Conservation (phyloP, 305 asterid species). For the Rubia peregrina region DNA sequence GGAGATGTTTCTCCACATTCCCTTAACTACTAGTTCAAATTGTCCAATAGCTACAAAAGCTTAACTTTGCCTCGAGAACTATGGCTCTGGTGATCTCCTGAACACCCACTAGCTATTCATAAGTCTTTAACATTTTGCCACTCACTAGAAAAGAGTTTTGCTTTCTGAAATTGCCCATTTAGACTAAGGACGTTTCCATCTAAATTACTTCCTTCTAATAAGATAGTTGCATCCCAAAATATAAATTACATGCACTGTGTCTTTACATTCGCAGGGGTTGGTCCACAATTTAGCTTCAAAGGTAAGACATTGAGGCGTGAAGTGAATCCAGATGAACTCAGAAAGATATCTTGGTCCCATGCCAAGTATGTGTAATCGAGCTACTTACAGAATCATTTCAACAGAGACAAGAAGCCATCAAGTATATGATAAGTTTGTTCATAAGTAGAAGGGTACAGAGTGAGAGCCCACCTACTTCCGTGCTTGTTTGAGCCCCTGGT, state of each 20-base stretch:
- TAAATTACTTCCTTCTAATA: not conserved
- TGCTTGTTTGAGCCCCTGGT: constrained; percentile 63
- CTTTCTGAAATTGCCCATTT: not conserved
- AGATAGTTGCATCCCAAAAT: not conserved
- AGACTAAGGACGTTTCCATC: not conserved
- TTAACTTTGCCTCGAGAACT: constrained; percentile 53
- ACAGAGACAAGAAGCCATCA: not conserved
- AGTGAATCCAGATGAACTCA: not conserved
- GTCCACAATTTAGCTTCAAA: not conserved
- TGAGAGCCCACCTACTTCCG: constrained; percentile 55
- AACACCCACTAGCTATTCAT: constrained; percentile 39
- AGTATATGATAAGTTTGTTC: not conserved
- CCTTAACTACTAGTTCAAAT: too few species aligned
- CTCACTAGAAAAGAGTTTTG: not conserved
- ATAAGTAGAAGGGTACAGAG: not conserved
- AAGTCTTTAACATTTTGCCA: too few species aligned
- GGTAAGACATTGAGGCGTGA: not conserved
- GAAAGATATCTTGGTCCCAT: not conserved
- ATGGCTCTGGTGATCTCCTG: constrained; percentile 42
- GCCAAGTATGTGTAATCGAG: not conserved
- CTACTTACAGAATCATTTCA: not conserved
- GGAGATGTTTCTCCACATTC: too few species aligned
- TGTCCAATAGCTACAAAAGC: constrained; percentile 6
- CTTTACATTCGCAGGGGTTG: too few species aligned
- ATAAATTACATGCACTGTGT: not conserved